Evolutionary conservation across 1,284 basidiomycete genomes (phyloP).

Genomic region (Cryptococcus hybrid): DNA sequence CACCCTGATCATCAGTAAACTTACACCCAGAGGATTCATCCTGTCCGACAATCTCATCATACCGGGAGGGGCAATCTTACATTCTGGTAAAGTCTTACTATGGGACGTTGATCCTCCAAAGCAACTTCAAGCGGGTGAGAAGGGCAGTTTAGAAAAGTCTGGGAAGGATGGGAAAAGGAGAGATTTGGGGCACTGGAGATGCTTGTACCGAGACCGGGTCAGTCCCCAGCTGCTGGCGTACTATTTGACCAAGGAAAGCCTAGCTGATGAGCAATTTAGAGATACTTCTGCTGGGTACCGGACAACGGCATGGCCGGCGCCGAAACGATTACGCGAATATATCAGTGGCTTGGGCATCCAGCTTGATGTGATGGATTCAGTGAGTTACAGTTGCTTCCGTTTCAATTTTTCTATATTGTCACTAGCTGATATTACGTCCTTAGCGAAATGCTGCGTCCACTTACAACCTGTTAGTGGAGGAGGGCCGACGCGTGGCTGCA

Average conservation of each 20-base stretch:
- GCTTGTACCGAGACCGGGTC: slow-evolving; percentile 81
- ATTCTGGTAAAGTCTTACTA: slow-evolving; percentile 81
- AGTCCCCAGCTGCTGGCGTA: slow-evolving; percentile 25
- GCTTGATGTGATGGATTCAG: slow-evolving; percentile 91
- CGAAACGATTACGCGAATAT: slow-evolving; percentile 65
- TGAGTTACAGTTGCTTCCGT: slow-evolving; percentile 41
- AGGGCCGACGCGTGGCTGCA: slow-evolving; percentile 85
- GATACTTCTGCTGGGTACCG: slow-evolving; percentile 86
- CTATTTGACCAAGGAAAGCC: background rate
- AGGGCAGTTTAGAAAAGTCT: slow-evolving; percentile 27
- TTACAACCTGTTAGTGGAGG: slow-evolving; percentile 88
- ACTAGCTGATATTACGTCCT: background rate
- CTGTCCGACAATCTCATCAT: slow-evolving; percentile 67
- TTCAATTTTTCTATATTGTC: background rate
- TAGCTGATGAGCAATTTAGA: slow-evolving; percentile 55
- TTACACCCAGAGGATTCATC: slow-evolving; percentile 47
- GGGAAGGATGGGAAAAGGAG: slow-evolving; percentile 64
- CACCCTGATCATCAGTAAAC: slow-evolving; percentile 35
- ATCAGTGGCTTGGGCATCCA: slow-evolving; percentile 79
- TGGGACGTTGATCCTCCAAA: slow-evolving; percentile 74
- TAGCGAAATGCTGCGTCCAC: slow-evolving; percentile 91
- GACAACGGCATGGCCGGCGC: slow-evolving; percentile 69
- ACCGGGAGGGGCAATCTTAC: slow-evolving; percentile 72
- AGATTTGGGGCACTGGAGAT: slow-evolving; percentile 77
- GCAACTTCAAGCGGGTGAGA: slow-evolving; percentile 49